phyloP scores from a whole-genome alignment of 192 early-diverging fungal species.

The Rhizophagus sp. region DNA sequence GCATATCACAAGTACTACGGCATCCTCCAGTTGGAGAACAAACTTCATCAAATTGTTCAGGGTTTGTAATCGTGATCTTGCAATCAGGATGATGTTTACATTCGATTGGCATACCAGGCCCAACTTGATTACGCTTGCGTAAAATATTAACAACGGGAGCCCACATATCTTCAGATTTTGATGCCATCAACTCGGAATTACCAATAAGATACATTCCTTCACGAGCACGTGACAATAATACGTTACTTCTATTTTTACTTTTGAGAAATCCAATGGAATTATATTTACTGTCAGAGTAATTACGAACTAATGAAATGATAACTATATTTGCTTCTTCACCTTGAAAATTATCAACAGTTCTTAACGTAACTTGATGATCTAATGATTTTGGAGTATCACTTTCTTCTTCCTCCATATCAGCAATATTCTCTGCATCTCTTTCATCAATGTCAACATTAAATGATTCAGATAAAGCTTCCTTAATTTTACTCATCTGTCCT shows the following conservation, averaged over 20 bases:
- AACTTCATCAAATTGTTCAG: constrained; percentile 36
- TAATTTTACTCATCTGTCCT: constrained; percentile 44
- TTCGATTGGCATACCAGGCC: constrained; percentile 44
- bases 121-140: constrained; percentile 32
- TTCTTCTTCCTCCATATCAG: constrained; percentile 19
- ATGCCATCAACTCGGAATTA: constrained; percentile 38
- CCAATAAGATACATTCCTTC: no score
- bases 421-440: constrained; percentile 30
- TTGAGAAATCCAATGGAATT: constrained; percentile 56
- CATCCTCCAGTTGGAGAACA: background rate
- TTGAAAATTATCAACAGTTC: constrained; percentile 49
- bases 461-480: constrained; percentile 31
- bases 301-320: constrained; percentile 46
- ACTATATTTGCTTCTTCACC: constrained; percentile 22
- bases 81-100: constrained; percentile 51
- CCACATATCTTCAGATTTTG: background rate
- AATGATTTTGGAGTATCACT: background rate
- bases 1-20: no score
- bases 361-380: constrained; percentile 23
- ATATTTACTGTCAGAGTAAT: constrained; percentile 20
- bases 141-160: constrained; percentile 31
- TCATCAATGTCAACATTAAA: constrained; percentile 29
- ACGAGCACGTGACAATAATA: constrained; percentile 42
- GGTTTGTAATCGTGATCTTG: constrained; percentile 22
- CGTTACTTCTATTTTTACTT: constrained; percentile 57